phyloP scores from a whole-genome alignment of 305 asterid species.

The Stenogyne calaminthoides region DNA sequence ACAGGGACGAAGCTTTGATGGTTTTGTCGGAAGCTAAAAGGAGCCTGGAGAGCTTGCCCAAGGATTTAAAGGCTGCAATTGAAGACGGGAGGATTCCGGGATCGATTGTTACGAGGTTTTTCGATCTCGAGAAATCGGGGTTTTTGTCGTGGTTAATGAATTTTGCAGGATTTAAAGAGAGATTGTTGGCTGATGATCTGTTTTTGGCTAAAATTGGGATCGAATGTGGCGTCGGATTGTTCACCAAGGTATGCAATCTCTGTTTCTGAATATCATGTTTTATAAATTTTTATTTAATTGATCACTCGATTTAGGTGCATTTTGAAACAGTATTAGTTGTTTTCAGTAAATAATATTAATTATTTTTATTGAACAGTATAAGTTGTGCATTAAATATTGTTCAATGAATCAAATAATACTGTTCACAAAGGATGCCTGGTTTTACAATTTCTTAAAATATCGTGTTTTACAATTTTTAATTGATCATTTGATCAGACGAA shows the following conservation, averaged over 20 bases:
- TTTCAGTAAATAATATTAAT: too few relatives aligned
- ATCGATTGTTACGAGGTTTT: slow-evolving; percentile 56
- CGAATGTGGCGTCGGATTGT: slow-evolving; percentile 93
- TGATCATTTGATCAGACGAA: too few relatives aligned
- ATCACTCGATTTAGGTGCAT: too few relatives aligned
- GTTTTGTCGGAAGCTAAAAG: slow-evolving; percentile 80
- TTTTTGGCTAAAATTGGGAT: slow-evolving; percentile 80
- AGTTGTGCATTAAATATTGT: too few relatives aligned
- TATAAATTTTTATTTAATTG: too few relatives aligned
- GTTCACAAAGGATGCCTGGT: too few relatives aligned
- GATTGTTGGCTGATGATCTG: slow-evolving; percentile 95
- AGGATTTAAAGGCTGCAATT: slow-evolving; percentile 79
- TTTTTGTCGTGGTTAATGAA: slow-evolving; percentile 70
- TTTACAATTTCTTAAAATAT: too few relatives aligned
- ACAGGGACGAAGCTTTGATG: slow-evolving; percentile 69
- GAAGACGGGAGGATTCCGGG: slow-evolving; percentile 75
- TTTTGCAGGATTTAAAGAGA: slow-evolving; percentile 88
- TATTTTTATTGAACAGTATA: too few relatives aligned
- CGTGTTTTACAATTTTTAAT: too few relatives aligned
- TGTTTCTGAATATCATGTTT: too few relatives aligned
- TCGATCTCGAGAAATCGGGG: slow-evolving; percentile 73
- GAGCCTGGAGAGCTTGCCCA: slow-evolving; percentile 77
- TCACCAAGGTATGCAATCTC: slow-evolving; percentile 67
- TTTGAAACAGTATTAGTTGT: too few relatives aligned
- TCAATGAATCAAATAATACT: too few relatives aligned